Base-by-base conservation (phyloP, 2,329 filamentous ascomycete species). In the Botrytis fabae region DNA sequence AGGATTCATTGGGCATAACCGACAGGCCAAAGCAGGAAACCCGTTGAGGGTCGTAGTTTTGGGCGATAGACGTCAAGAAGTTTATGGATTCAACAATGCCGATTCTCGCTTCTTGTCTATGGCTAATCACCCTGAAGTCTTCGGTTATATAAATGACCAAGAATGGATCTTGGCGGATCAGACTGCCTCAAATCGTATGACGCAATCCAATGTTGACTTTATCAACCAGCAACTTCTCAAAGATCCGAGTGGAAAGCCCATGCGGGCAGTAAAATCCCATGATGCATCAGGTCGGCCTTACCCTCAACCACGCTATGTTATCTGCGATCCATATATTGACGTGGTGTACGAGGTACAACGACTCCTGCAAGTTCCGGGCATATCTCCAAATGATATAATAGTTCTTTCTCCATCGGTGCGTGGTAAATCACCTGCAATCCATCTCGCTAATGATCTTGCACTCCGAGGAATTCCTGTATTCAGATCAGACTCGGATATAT, bases 31-130 rank as follows among this genome's bases (percentile, higher is more conserved):
- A 12, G 9, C 25, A 25, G 28, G 10, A 12, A 7, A 64, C 25
- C 35, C 22, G 6, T 38, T 71, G 25, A 71, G 59, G 25, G 35
- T 71, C 2, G 22, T 64, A 12, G 59, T 71, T 35, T 42, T 71
- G 44, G 68, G 69, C 6, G 69, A 71, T 25, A 64, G 46, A 42
- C 69, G 69, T 28, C 69, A 71, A 42, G 59, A 64, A 63, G 9
- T 64, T 46, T 71, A 71, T 22, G 69, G 59, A 48, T 71, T 71
- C 16, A 71, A 64, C 25, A 71, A 71, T 71, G 69, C 69, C 16
- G 69, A 71, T 10, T 71, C 69, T 22, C 69, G 69, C 9, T 71
- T 71, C 42, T 64, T 64, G 20, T 51, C 59, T 25, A 71, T 71
- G 69, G 69, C 69, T 42, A 12, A n/a, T 18, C 59, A 8, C 18